Base-by-base conservation (phyloP, 495 filamentous ascomycete genomes). In the Apiosordaria backusii region DNA sequence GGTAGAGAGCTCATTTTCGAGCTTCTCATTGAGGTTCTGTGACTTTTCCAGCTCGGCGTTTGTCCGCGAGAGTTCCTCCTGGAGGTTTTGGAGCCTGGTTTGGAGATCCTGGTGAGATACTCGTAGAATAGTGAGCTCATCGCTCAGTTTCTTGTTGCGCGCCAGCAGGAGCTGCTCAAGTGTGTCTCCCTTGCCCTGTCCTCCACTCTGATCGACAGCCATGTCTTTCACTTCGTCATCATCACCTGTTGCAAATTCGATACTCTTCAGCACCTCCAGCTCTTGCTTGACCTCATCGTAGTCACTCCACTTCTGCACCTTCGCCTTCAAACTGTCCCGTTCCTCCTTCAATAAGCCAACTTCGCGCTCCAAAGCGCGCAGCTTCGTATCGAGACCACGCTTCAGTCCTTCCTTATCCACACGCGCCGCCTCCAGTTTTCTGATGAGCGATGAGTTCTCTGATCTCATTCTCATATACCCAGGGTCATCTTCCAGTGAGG, bases 221-320 rank as follows among this genome's bases (percentile, higher is more conserved):
- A 65, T 67, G 29, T 78, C 84, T 40, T 69, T 70, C 2, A 71
- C 74, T 5, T 90, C 89, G 23, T 95, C 92, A 67, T 97, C 92
- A 68, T 97, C 92, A 9, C 91, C 92, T 0, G 91, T 91, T 0
- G 93, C 88, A 72, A 99, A 97, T 74, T 99, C 95, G 67, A 99
- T 97, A 69, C 93, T 95, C 87, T 97, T 97, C 69, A 99, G 85
- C 57, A 99, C 92, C 70, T 98, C 95, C 24, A 99, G 83, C 77
- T 99, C 96, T 63, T 92, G 89, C 74, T 95, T 96, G 57, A 99
- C 89, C 66, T 97, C 93, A 45, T 97, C 92, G 72, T 99, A 99
- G 75, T 99, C 96, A 68, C 88, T 85, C 86, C 92, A 94, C 72
- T 91, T 94, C 61, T 91, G 87, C 21, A 97, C 84, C 75, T 92